phyloP scores from a whole-genome alignment of 441 rosid species.

The Mallotus japonicus region DNA sequence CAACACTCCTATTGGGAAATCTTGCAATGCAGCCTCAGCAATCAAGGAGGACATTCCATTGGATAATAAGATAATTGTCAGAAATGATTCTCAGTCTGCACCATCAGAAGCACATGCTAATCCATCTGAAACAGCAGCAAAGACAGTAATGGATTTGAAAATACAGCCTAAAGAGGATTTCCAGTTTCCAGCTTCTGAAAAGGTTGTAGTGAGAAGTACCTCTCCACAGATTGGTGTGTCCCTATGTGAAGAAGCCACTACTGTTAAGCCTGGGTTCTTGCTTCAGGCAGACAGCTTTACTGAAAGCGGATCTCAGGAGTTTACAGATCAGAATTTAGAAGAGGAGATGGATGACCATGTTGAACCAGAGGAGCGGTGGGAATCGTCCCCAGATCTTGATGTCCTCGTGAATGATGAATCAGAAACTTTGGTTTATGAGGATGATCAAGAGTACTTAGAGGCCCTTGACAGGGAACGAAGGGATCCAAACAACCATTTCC shows the following conservation, averaged over 20 bases:
- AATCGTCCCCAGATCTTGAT: slow-evolving; percentile 52
- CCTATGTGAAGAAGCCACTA: slow-evolving; percentile 26
- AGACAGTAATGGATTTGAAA: slow-evolving; percentile 16
- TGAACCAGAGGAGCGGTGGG: slow-evolving; percentile 43
- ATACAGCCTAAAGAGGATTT: slow-evolving; percentile 23
- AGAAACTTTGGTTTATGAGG: slow-evolving; percentile 35
- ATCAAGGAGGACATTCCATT: slow-evolving; percentile 18
- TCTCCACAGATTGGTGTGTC: slow-evolving; percentile 22
- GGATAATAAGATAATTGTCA: slow-evolving; percentile 20
- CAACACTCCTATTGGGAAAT: slow-evolving; percentile 22
- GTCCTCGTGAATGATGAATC: slow-evolving; percentile 41
- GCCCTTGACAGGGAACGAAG: slow-evolving; percentile 29
- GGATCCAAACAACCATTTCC: slow-evolving; percentile 25
- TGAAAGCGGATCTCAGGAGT: slow-evolving; percentile 23
- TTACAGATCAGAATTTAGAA: slow-evolving; percentile 31
- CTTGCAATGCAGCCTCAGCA: slow-evolving; percentile 24
- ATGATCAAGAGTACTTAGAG: slow-evolving; percentile 32
- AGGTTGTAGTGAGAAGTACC: slow-evolving; percentile 7
- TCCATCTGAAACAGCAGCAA: slow-evolving; percentile 25
- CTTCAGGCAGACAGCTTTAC: slow-evolving; percentile 26
- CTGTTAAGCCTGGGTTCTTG: slow-evolving; percentile 26
- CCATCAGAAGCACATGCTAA: slow-evolving; percentile 12
- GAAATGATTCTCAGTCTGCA: slow-evolving; percentile 13
- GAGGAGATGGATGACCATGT: slow-evolving; percentile 33
- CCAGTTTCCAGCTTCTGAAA: slow-evolving; percentile 22